Percentiles rank a stretch among this genome's conserved stretches.
Conservation (phyloP, 2,329 filamentous ascomycete species). For the Beauveria sp. region DNA sequence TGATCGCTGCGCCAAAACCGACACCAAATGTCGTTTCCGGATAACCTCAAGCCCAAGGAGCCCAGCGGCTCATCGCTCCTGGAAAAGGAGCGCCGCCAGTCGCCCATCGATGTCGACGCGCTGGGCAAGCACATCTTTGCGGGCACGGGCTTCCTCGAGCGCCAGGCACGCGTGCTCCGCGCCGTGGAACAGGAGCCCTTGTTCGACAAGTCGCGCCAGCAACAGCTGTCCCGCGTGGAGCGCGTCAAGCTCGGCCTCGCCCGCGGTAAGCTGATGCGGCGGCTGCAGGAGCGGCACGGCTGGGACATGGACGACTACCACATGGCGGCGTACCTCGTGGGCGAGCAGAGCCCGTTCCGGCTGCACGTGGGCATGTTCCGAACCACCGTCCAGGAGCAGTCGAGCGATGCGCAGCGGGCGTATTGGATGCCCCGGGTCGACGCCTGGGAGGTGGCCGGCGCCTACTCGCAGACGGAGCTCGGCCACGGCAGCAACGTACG, state of each 20-base stretch:
- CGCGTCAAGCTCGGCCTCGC: slow-evolving; percentile 63
- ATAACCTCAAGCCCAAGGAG: slow-evolving; percentile 35
- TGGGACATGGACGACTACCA: slow-evolving; percentile 60
- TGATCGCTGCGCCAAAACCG: neutral
- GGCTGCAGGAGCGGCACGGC: slow-evolving; percentile 58
- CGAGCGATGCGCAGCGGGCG: slow-evolving; percentile 65
- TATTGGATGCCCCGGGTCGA: slow-evolving; percentile 62
- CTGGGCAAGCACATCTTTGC: slow-evolving; percentile 64
- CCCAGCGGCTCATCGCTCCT: slow-evolving; percentile 65
- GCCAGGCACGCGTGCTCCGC: slow-evolving; percentile 51
- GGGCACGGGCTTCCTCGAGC: slow-evolving; percentile 49
- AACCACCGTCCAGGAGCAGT: slow-evolving; percentile 60
- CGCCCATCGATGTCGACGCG: slow-evolving; percentile 58
- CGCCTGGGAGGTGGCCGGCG: slow-evolving; percentile 66
- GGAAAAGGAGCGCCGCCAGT: slow-evolving; percentile 58
- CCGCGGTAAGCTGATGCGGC: slow-evolving; percentile 61
- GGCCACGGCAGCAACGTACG: slow-evolving; percentile 73
- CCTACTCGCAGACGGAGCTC: slow-evolving; percentile 74
- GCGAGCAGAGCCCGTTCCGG: slow-evolving; percentile 66
- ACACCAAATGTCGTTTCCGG: slow-evolving; percentile 2
- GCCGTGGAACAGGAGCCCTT: slow-evolving; percentile 61
- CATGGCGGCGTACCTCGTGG: slow-evolving; percentile 60
- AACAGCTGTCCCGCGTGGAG: slow-evolving; percentile 62
- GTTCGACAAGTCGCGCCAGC: slow-evolving; percentile 73
- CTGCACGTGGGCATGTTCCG: slow-evolving; percentile 49